These are phyloP conservation scores for Dendrobium nobile DNA, from an alignment of 106 monocot genomes.

Conservation along the genomic window DNA sequence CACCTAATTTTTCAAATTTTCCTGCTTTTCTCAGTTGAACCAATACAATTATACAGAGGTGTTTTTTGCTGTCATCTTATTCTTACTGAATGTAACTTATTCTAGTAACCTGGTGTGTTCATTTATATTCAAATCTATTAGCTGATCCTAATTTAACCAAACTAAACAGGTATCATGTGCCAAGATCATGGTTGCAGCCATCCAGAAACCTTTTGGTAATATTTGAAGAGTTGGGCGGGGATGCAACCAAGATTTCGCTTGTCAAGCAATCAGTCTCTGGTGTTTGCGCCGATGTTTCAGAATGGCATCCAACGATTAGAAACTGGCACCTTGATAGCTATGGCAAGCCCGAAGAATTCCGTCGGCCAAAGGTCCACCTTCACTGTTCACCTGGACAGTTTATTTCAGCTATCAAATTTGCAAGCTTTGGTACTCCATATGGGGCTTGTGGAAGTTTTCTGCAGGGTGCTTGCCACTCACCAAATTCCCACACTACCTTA, in stretches of 20 bases:
- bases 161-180: conserved; percentile 84
- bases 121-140: not conserved
- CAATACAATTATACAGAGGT: not conserved
- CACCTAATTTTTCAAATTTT: not conserved
- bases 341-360: conserved; percentile 47
- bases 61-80: not conserved
- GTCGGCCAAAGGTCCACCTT: conserved; percentile 66
- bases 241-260: conserved; percentile 64
- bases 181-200: conserved; percentile 80
- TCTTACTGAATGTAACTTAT: not conserved
- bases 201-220: conserved; percentile 74
- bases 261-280: conserved; percentile 68
- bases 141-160: not conserved
- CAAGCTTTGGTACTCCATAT: conserved; percentile 84
- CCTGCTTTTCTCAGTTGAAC: not conserved
- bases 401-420: conserved; percentile 88
- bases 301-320: conserved; percentile 73
- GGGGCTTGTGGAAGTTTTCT: conserved; percentile 89
- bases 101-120: not conserved
- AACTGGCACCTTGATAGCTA: conserved; percentile 73
- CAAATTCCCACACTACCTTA: conserved; percentile 47
- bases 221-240: conserved; percentile 91
- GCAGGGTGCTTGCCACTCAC: conserved; percentile 80
- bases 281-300: conserved; percentile 85
- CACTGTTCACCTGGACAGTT: conserved; percentile 64